phyloP scores from a whole-genome alignment of 148 eudicot genomes.

The Suaeda aralocaspica region DNA sequence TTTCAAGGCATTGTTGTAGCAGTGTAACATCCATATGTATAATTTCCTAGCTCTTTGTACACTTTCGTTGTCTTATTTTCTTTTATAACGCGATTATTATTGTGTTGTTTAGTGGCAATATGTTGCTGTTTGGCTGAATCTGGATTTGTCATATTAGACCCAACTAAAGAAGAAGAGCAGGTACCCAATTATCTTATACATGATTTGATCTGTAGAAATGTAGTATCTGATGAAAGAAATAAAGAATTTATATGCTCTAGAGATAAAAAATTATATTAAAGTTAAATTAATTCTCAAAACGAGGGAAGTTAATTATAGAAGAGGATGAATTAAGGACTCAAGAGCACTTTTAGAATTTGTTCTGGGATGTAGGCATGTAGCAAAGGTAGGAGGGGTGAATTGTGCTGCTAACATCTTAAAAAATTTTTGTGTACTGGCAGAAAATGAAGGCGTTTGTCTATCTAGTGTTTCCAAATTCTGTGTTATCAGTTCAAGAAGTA shows the following conservation, averaged over 20 bases:
- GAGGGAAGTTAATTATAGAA: neutral
- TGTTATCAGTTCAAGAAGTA: slow-evolving; percentile 45
- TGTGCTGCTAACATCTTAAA: slow-evolving; percentile 11
- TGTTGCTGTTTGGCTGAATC: slow-evolving; percentile 65
- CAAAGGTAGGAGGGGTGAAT: no score
- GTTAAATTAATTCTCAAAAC: neutral
- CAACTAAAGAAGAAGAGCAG: slow-evolving; percentile 85
- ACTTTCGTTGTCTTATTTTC: neutral
- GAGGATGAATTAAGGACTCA: neutral
- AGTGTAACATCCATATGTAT: neutral
- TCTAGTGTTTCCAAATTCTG: slow-evolving; percentile 67
- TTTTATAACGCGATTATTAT: slow-evolving; percentile 13
- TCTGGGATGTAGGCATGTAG: no score
- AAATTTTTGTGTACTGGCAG: slow-evolving; percentile 38
- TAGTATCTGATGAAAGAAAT: no score
- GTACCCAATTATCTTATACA: slow-evolving; percentile 31
- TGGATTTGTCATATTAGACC: slow-evolving; percentile 68
- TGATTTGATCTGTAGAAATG: no score
- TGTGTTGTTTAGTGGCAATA: slow-evolving; percentile 68
- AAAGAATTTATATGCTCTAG: no score
- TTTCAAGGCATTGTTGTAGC: neutral
- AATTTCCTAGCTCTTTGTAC: neutral
- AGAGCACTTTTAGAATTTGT: no score
- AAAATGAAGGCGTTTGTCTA: slow-evolving; percentile 76
- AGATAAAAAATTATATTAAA: neutral